A percentile compares a stretch with the other conserved stretches of the same genome.
These are phyloP conservation scores for Sporothrix brunneoviolacea DNA, from an alignment of 2,329 filamentous ascomycete genomes.

Conservation along the genomic window DNA sequence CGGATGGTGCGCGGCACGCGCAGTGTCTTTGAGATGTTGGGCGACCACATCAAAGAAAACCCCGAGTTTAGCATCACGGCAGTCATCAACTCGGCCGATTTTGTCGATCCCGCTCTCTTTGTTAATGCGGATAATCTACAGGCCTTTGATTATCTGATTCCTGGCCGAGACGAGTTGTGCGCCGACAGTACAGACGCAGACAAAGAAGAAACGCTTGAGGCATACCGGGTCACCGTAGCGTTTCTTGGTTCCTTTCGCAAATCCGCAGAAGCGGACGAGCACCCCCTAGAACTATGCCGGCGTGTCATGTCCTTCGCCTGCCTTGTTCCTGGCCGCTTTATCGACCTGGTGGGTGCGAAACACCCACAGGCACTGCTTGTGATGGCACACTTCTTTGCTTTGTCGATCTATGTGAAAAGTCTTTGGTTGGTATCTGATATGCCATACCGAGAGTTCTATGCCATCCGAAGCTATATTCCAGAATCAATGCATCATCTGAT, in stretches of 20 bases:
- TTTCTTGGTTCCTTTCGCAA: background rate
- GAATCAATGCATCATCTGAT: background rate
- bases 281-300: too few relatives aligned
- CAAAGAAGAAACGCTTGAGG: too few relatives aligned
- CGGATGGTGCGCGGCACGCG: slow-evolving; percentile 21
- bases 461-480: background rate
- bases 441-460: background rate
- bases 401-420: background rate
- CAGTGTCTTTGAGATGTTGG: slow-evolving; percentile 15
- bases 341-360: background rate
- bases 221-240: background rate
- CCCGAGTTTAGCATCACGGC: too few relatives aligned
- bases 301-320: background rate
- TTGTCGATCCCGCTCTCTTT: too few relatives aligned
- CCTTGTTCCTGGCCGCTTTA: background rate
- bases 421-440: background rate
- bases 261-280: background rate
- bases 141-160: too few relatives aligned
- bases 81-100: too few relatives aligned
- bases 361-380: slow-evolving; percentile 1
- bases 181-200: too few relatives aligned
- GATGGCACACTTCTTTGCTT: background rate
- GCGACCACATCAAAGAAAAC: too few relatives aligned
- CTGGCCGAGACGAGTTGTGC: too few relatives aligned
- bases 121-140: too few relatives aligned